These are phyloP conservation scores for Rhynchospora tenuis DNA, from an alignment of 176 grass and related monocot species.

Conservation along the genomic window DNA sequence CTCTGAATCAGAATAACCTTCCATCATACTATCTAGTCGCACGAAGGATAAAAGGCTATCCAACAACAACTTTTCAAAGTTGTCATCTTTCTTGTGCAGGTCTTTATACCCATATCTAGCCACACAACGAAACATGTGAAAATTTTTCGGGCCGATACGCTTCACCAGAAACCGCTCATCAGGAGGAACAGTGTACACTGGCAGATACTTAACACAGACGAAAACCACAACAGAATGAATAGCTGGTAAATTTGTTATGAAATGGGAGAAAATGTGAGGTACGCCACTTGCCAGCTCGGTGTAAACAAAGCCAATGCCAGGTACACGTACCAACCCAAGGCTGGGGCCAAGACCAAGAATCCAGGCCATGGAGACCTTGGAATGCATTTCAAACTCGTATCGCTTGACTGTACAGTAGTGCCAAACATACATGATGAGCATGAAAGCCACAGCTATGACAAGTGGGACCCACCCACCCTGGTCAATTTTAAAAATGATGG, in stretches of 20 bases:
- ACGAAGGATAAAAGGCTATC: slow-evolving; percentile 57
- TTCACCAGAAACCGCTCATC: slow-evolving; percentile 86
- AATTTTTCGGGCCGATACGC: slow-evolving; percentile 86
- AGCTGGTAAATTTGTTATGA: slow-evolving; percentile 94
- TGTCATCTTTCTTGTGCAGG: slow-evolving; percentile 81
- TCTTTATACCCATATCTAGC: slow-evolving; percentile 94
- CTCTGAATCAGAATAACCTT: slow-evolving; percentile 76
- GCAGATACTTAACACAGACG: slow-evolving; percentile 93
- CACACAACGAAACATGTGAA: slow-evolving; percentile 91
- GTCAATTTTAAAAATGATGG: slow-evolving; percentile 85
- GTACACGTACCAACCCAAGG: slow-evolving; percentile 88
- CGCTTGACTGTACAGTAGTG: slow-evolving; percentile 87
- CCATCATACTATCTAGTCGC: slow-evolving; percentile 93
- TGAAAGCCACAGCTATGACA: slow-evolving; percentile 59
- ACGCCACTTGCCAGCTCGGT: slow-evolving; percentile 93
- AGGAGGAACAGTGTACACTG: slow-evolving; percentile 75
- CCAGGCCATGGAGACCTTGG: slow-evolving; percentile 98
- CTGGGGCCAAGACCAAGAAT: slow-evolving; percentile 89
- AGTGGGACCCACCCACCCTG: slow-evolving; percentile 96
- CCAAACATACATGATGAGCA: slow-evolving; percentile 94
- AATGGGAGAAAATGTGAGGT: slow-evolving; percentile 92
- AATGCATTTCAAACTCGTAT: slow-evolving; percentile 96
- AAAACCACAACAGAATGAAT: slow-evolving; percentile 93
- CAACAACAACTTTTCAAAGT: slow-evolving; percentile 85
- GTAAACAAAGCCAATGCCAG: slow-evolving; percentile 90